Percentiles rank a stretch among this genome's conserved stretches.
phyloP scores from a whole-genome alignment of 345 rosid species.

The Arabidopsis suecica region DNA sequence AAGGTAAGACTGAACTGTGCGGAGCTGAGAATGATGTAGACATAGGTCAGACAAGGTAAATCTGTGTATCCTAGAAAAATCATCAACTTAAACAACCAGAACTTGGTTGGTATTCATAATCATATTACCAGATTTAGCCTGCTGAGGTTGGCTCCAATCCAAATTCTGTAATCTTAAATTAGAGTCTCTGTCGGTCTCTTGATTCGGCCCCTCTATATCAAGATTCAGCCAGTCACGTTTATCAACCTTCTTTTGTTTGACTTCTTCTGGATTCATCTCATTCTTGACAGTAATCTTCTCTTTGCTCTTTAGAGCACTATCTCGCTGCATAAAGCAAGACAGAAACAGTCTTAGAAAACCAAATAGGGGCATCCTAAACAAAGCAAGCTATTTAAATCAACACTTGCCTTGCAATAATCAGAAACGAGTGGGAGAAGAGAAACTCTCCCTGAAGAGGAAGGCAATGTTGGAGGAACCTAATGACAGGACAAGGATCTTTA shows the following conservation, averaged over 20 bases:
- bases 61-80: neutral
- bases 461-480: constrained; percentile 58
- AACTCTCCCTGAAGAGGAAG: constrained; percentile 45
- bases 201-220: constrained; percentile 51
- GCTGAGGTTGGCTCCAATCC: constrained; percentile 43
- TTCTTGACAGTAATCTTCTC: constrained; percentile 36
- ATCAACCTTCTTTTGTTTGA: constrained; percentile 31
- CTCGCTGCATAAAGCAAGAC: constrained; percentile 28
- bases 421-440: constrained; percentile 33
- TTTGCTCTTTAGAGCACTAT: constrained; percentile 34
- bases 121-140: constrained; percentile 47
- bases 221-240: constrained; percentile 44
- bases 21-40: constrained; percentile 47
- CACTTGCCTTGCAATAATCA: constrained; percentile 38
- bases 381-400: neutral
- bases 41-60: constrained; percentile 16
- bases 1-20: constrained; percentile 46
- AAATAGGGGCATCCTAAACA: constrained; percentile 7
- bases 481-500: constrained; percentile 38
- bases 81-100: constrained; percentile 9
- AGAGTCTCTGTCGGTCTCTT: constrained; percentile 40
- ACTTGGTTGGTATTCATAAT: constrained; percentile 11
- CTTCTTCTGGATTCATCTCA: constrained; percentile 23
- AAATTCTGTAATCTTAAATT: constrained; percentile 30
- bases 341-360: constrained; percentile 18